Conservation (phyloP, 495 filamentous ascomycete genomes). For the Podospora didyma region DNA sequence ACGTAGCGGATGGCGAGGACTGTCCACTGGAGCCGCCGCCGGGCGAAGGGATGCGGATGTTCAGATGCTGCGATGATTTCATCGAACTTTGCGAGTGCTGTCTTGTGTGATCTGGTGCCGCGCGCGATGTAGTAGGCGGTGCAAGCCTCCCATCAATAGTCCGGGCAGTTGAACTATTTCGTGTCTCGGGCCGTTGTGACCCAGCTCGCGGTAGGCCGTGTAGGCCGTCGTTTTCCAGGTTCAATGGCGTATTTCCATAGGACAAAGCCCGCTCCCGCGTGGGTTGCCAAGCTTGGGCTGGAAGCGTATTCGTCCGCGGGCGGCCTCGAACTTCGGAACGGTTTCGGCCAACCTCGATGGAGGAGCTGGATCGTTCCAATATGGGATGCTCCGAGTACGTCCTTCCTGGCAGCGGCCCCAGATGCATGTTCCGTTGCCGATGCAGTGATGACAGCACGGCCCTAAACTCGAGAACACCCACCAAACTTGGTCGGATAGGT, state of each 20-base stretch:
- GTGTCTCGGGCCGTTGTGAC: slow-evolving; percentile 4
- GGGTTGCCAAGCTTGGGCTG: slow-evolving; percentile 1
- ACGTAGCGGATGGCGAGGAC: slow-evolving; percentile 35
- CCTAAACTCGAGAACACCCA: slow-evolving; percentile 91
- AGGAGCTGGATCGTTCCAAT: slow-evolving; percentile 6
- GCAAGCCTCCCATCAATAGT: slow-evolving; percentile 29
- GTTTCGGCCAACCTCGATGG: slow-evolving; percentile 9
- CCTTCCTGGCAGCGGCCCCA: slow-evolving; percentile 62
- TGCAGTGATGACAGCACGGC: slow-evolving; percentile 80
- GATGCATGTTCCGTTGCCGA: slow-evolving; percentile 67
- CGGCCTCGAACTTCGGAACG: slow-evolving; percentile 18
- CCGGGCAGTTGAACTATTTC: slow-evolving; percentile 18
- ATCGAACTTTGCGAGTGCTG: slow-evolving; percentile 21
- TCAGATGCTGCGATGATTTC: slow-evolving; percentile 7
- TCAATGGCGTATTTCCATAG: slow-evolving; percentile 23
- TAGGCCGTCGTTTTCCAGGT: slow-evolving; percentile 11
- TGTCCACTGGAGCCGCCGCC: slow-evolving; percentile 52
- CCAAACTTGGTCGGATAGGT: slow-evolving; percentile 85
- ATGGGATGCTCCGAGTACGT: slow-evolving; percentile 61
- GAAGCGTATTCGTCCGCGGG: slow-evolving; percentile 10
- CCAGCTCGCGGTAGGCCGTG: slow-evolving; percentile 4
- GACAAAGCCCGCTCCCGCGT: slow-evolving; percentile 30
- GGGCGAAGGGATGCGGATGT: slow-evolving; percentile 36
- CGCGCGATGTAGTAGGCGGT: slow-evolving; percentile 13
- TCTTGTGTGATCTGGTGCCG: slow-evolving; percentile 1